Base-by-base conservation (phyloP, 179 eudicot genomes). In the Spergularia azorica region DNA sequence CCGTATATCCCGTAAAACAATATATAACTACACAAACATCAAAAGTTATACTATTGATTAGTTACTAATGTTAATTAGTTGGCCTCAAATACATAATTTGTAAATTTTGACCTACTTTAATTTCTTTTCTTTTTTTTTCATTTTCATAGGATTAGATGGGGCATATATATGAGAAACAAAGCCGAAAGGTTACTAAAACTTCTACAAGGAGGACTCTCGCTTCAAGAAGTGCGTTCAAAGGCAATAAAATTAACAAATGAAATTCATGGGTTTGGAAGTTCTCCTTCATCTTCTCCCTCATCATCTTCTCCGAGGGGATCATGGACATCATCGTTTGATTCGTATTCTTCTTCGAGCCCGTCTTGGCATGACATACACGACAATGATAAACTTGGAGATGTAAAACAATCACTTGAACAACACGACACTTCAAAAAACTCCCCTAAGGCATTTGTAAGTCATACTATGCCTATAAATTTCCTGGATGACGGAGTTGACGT, bases 251-350 rank as follows among this genome's bases (percentile, higher is more conserved):
- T 84, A 67, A 78, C 86, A 7, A 86, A 74, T 59, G 87, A 84
- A 59, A 86, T 86, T 14, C 79, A 86, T 75, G 89, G 90, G 0
- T 86, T 88, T 21, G 90, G 90, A 26, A 86, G 79, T 32, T 77
- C 72, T 12, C 64, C 78, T 1, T 51, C 75, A 4, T 73, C 83
- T 41, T 14, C 76, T 5, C 64, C 83, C 12, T 67, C 75, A 18
- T 82, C 82, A 9, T 80, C 86, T 2, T 70, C 85, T 0, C 78
- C 86, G 9, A n/a, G 78, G 20, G 21, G 78, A 0, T 83, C 88
- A 41, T 74, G 81, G 76, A 72, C 58, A 77, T 79, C 81, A 16
- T 75, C 81, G 56, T 78, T 82, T 9, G 77, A 84, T 50, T 82
- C 81, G 39, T 54, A 65, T 74, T 77, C 83, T 4, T 67, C 77